A percentile compares a stretch with the other conserved stretches of the same genome.
Evolutionary conservation across 1,284 basidiomycete species (phyloP).

Genomic region (Austropuccinia psidii): DNA sequence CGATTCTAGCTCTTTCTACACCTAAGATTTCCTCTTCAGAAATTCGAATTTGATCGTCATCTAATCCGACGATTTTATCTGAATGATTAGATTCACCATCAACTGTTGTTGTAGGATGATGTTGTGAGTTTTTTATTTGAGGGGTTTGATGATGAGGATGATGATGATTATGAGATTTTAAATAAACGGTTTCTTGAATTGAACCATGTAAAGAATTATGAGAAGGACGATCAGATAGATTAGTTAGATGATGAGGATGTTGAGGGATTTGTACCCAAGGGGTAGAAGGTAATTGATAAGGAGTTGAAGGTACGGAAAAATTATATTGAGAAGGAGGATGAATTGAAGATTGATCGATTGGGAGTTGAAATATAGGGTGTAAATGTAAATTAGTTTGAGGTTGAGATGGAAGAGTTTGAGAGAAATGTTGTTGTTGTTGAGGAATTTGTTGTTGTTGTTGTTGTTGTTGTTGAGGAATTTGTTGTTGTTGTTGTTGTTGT

Average conservation of each 20-base stretch:
- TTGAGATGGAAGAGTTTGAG: background rate
- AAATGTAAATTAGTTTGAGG: slow-evolving; percentile 1
- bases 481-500: background rate
- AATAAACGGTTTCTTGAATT: slow-evolving; percentile 14
- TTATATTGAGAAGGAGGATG: slow-evolving; percentile 1
- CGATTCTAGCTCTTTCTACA: slow-evolving; percentile 1
- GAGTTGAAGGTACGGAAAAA: background rate
- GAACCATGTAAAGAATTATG: slow-evolving; percentile 7
- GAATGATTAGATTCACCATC: background rate
- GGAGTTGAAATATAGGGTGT: slow-evolving; percentile 29
- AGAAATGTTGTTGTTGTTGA: slow-evolving; percentile 1
- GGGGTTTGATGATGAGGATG: background rate
- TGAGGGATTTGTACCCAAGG: background rate
- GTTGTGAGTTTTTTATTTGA: background rate
- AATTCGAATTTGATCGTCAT: slow-evolving; percentile 12
- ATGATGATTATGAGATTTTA: background rate
- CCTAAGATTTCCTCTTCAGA: slow-evolving; percentile 21
- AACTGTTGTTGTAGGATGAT: background rate
- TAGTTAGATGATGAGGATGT: background rate
- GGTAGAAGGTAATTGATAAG: background rate
- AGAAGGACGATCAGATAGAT: background rate
- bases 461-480: background rate
- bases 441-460: background rate
- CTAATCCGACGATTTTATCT: background rate
- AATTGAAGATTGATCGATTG: background rate